These are phyloP conservation scores for Naganishia onofrii DNA, from an alignment of 768 basidiomycete species.

Conservation along the genomic window DNA sequence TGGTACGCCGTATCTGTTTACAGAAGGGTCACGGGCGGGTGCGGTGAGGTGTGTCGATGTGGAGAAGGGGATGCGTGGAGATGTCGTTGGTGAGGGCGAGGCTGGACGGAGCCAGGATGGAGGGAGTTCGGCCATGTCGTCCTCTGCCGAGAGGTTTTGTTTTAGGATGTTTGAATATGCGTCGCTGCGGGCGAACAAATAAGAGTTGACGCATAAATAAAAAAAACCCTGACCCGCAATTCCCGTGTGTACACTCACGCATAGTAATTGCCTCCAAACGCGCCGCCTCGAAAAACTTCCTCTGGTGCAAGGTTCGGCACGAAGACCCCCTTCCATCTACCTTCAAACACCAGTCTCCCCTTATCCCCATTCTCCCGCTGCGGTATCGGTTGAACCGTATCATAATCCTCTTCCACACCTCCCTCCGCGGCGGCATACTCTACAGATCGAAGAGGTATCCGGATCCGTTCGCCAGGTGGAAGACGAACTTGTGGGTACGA, in stretches of 20 bases:
- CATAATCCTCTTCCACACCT: conserved; percentile 22
- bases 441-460: conserved; percentile 26
- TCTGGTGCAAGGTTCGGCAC: conserved; percentile 50
- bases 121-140: conserved; percentile 22
- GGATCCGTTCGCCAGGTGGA: conserved; percentile 29
- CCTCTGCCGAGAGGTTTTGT: conserved; percentile 31
- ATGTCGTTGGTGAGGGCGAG: background rate
- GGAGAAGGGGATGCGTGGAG: background rate
- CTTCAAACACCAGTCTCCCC: conserved; percentile 45
- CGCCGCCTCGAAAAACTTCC: conserved; percentile 49
- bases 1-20: conserved; percentile 43
- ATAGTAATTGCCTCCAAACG: conserved; percentile 50
- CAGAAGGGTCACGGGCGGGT: conserved; percentile 33
- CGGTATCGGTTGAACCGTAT: conserved; percentile 28
- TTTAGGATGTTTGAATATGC: conserved; percentile 43
- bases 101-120: conserved; percentile 9
- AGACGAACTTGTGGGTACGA: background rate
- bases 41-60: conserved; percentile 34
- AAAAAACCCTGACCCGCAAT: too few relatives aligned
- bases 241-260: conserved; percentile 39
- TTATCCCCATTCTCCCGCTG: conserved; percentile 34
- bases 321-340: conserved; percentile 45
- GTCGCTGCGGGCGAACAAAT: conserved; percentile 30
- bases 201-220: too few relatives aligned
- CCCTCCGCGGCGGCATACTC: conserved; percentile 19